Evolutionary conservation across 441 rosid species (phyloP).

Genomic region (Bruguiera hainesii): DNA sequence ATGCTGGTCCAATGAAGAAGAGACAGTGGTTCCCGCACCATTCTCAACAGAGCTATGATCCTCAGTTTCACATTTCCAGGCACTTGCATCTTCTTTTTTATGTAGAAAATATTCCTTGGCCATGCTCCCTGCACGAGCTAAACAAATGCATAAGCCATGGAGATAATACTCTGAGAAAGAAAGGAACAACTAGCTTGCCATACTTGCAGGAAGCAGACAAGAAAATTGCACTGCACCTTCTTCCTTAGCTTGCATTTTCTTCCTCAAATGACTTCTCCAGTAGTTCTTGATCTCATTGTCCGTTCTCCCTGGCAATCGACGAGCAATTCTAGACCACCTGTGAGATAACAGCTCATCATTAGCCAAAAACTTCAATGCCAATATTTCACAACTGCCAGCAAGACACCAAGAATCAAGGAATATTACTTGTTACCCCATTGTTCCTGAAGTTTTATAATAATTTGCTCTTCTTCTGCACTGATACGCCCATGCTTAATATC

Average conservation of each 20-base stretch:
- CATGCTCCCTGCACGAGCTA: slow-evolving; percentile 12
- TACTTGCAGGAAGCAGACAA: neutral
- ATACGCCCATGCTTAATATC: slow-evolving; percentile 52
- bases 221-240: slow-evolving; percentile 30
- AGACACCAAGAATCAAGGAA: neutral
- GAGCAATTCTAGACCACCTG: slow-evolving; percentile 75
- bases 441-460: slow-evolving; percentile 52
- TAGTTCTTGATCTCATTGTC: slow-evolving; percentile 82
- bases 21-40: slow-evolving; percentile 15
- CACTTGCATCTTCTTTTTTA: slow-evolving; percentile 25
- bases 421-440: slow-evolving; percentile 73
- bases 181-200: neutral
- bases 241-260: slow-evolving; percentile 40
- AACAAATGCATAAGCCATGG: neutral
- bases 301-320: slow-evolving; percentile 72
- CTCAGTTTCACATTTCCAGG: slow-evolving; percentile 25
- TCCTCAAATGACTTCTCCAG: slow-evolving; percentile 63
- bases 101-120: slow-evolving; percentile 8
- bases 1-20: slow-evolving; percentile 8
- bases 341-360: neutral
- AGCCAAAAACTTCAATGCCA: neutral
- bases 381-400: neutral
- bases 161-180: neutral
- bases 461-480: slow-evolving; percentile 51
- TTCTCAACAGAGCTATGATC: slow-evolving; percentile 22